Evolutionary conservation across 768 basidiomycete species (phyloP), one percentile per base, ranked within the genome.

Genomic region (Tubosaeta brunneosetosa): DNA sequence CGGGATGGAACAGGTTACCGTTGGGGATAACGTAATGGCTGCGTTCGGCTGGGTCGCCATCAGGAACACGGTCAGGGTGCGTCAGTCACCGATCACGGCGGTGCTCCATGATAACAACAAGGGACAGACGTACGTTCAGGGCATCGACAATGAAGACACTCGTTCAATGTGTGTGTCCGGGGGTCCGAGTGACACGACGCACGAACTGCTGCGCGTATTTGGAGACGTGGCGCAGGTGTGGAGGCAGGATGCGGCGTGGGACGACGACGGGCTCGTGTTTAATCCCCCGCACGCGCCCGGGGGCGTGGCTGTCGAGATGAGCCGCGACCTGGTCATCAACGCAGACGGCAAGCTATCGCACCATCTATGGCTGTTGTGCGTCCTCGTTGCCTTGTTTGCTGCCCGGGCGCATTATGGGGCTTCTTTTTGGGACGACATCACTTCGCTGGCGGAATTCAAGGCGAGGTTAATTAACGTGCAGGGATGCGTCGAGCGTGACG

Each of bases 261-360:
- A 68, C 33, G 66, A 58, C 27, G 61, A 61, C 13, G 65, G 62
- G 22, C 50, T 67, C 9, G 56, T 67, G 13, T 67, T 57, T 58
- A 67, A 68, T 47, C 55, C 61, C 17, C 60, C 61, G 37, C 12
- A 33, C 16, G 27, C 55, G 41, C 52, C 55, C 46, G 52, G 50
- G 32, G 52, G 58, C 6, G 56, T 37, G 26, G 50, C 61, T 50
- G 17, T 45, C 46, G 47, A 27, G 47, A 17, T 55, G 44, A 40
- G 44, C 4, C 56, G 56, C 11, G 58, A 57, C 53, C 64, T 83
- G 41, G 67, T 62, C 49, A 57, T 82, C 48, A 75, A 83, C 57
- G 69, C 70, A 14, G 83, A 84, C 57, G 81, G 80, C 3, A 75
- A 68, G 55, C 60, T 82, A 40, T 80, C 81, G 1, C 72, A 74